Evolutionary conservation across 2,329 filamentous ascomycete species (phyloP).

Genomic region (Fusarium tupiense): DNA sequence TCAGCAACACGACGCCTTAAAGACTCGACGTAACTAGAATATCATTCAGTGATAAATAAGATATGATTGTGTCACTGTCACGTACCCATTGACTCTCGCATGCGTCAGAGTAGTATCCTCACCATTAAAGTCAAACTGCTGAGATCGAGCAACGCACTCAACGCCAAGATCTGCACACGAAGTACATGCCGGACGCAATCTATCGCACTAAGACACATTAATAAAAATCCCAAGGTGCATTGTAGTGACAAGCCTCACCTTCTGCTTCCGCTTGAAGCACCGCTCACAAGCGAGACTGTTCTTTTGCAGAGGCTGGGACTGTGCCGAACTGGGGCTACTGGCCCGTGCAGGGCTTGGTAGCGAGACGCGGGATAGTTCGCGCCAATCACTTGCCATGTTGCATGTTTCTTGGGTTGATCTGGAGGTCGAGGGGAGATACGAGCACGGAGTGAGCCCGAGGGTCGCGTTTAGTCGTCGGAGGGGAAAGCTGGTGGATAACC

Average conservation of each 20-base stretch:
- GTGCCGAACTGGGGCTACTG: constrained; percentile 7
- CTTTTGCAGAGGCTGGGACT: constrained; percentile 4
- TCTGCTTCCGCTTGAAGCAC: constrained; percentile 33
- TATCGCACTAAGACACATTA: not conserved
- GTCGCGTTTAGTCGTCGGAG: not conserved
- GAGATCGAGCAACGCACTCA: constrained; percentile 13
- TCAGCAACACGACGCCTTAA: constrained; percentile 4
- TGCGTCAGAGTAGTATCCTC: constrained; percentile 22
- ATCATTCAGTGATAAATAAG: not conserved
- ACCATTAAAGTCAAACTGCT: constrained; percentile 21
- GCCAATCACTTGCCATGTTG: constrained; percentile 17
- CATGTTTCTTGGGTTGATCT: not conserved
- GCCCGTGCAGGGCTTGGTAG: not conserved
- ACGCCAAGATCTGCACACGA: constrained; percentile 22
- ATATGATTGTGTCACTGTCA: too few relatives aligned
- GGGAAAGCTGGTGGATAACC: not conserved
- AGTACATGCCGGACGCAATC: not conserved
- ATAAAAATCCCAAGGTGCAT: accelerated
- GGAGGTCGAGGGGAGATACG: not conserved
- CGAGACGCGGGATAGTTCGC: not conserved
- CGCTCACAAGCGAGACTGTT: constrained; percentile 24
- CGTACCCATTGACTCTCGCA: constrained; percentile 10
- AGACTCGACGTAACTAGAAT: not conserved
- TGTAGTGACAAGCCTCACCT: not conserved
- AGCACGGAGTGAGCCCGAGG: constrained; percentile 15